Base-by-base conservation (phyloP, 306 rosid species). In the Aeschynomene evenia region DNA sequence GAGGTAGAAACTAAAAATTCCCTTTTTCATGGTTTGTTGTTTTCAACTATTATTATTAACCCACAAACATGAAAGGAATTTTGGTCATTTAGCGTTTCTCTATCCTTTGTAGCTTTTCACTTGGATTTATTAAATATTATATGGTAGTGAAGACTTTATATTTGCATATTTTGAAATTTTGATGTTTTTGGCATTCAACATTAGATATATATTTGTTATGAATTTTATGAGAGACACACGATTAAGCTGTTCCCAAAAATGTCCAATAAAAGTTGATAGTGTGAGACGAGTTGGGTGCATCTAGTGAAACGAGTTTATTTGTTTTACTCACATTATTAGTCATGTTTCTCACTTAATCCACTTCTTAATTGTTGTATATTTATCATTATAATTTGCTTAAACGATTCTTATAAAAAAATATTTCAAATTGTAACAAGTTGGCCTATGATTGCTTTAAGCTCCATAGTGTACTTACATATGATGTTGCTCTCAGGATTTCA, bases 1-100 rank as follows among this genome's bases (percentile, higher is more conserved):
- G 50, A 48, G 59, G 40, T 15, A 46, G 67, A 55, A 50, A n/a
- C n/a, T n/a, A n/a, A n/a, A n/a, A n/a, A 68, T 48, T 15, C 9
- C 11, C 78, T 21, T 57, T 31, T 9, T n/a, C 39, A 19, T 24
- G 52, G 40, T 33, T 63, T 50, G 48, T 57, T 75, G 54, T 51
- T n/a, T n/a, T n/a, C n/a, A n/a, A n/a, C n/a, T 28, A 6, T 28
- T 6, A 28, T 31, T 50, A 46, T 66, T 9, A 18, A 21, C 66
- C 60, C 61, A 15, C 67, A 53, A 62, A 49, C n/a, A 14, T 29
- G 14, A 1, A 39, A 22, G 10, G 75, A 15, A 67, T 39, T 53
- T 36, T 74, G 68, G 18, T 43, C 51, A 23, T 61, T 79, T 2
- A 1, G 24, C 12, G 40, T 53, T 61, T 23, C 16, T 52, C 22